Conservation (phyloP, 768 basidiomycete species). For the Mycena galopus region DNA sequence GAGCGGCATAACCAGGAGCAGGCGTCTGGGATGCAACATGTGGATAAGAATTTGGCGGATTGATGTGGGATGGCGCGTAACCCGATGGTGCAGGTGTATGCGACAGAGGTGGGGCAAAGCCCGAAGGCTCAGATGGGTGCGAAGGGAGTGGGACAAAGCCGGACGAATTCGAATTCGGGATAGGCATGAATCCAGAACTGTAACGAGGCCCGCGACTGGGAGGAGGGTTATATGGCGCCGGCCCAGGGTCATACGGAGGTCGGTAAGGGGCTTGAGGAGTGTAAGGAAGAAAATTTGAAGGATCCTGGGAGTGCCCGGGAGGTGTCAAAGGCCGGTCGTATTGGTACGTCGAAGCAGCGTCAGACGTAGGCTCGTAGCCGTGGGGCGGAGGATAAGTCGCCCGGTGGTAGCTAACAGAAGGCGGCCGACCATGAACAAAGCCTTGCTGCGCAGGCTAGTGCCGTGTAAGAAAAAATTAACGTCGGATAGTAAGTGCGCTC, state of each 20-base stretch:
- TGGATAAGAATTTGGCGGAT: constrained; percentile 44
- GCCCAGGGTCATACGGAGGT: constrained; percentile 39
- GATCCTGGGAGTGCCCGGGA: constrained; percentile 49
- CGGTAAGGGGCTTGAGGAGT: constrained; percentile 55
- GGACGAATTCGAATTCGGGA: constrained; percentile 53
- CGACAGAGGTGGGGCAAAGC: constrained; percentile 55
- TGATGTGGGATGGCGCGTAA: constrained; percentile 55
- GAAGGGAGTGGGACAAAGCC: constrained; percentile 52
- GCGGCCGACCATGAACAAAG: constrained; percentile 31
- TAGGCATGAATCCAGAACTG: constrained; percentile 79
- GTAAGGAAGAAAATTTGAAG: constrained; percentile 46
- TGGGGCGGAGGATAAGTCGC: constrained; percentile 50
- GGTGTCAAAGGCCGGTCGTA: constrained; percentile 58
- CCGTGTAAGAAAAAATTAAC: constrained; percentile 6
- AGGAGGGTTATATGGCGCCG: constrained; percentile 52
- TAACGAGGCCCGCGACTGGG: constrained; percentile 69
- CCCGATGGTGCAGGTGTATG: constrained; percentile 54
- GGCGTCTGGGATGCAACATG: constrained; percentile 47
- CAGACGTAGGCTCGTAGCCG: constrained; percentile 55
- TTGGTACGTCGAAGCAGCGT: constrained; percentile 46
- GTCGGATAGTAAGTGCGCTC: constrained; percentile 42
- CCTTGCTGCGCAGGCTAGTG: constrained; percentile 17
- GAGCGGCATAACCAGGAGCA: constrained; percentile 36
- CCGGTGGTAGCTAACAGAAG: constrained; percentile 23
- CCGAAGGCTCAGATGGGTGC: constrained; percentile 52